phyloP scores from a whole-genome alignment of 2,329 filamentous ascomycete genomes.

The Colletotrichum tofieldiae region DNA sequence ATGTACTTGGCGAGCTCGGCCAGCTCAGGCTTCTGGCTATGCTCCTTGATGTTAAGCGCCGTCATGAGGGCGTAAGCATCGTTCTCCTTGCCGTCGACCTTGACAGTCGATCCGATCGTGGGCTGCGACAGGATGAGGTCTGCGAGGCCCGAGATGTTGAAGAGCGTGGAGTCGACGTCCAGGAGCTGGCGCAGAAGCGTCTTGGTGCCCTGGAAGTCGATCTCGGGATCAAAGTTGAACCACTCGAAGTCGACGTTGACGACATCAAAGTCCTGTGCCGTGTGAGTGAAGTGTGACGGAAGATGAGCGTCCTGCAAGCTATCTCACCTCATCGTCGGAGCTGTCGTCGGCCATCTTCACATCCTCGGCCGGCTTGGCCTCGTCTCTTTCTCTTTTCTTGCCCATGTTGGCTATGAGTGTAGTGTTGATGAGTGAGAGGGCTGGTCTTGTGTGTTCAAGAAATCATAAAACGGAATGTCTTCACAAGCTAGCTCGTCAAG shows the following conservation, averaged over 20 bases:
- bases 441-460: not conserved
- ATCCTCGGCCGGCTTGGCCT: slow-evolving; percentile 61
- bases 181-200: slow-evolving; percentile 91
- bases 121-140: slow-evolving; percentile 91
- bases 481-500: not conserved
- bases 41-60: slow-evolving; percentile 85
- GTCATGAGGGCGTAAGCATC: slow-evolving; percentile 96
- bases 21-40: slow-evolving; percentile 82
- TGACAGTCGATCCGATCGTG: slow-evolving; percentile 92
- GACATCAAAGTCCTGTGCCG: slow-evolving; percentile 85
- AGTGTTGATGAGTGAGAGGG: not conserved
- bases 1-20: slow-evolving; percentile 82
- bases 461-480: not conserved
- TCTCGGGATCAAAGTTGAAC: slow-evolving; percentile 92
- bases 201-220: slow-evolving; percentile 97
- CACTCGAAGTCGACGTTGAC: slow-evolving; percentile 98
- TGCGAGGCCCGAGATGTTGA: slow-evolving; percentile 89
- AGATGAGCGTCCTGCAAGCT: slow-evolving; percentile 41
- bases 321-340: slow-evolving; percentile 67
- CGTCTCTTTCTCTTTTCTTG: slow-evolving; percentile 66
- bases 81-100: slow-evolving; percentile 94
- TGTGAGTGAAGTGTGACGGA: slow-evolving; percentile 30
- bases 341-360: slow-evolving; percentile 67
- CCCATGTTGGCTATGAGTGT: slow-evolving; percentile 56
- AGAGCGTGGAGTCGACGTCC: slow-evolving; percentile 87